Percentiles rank a stretch among this genome's conserved stretches.
phyloP scores from a whole-genome alignment of 768 basidiomycete species.

The Lyophyllum semitale region DNA sequence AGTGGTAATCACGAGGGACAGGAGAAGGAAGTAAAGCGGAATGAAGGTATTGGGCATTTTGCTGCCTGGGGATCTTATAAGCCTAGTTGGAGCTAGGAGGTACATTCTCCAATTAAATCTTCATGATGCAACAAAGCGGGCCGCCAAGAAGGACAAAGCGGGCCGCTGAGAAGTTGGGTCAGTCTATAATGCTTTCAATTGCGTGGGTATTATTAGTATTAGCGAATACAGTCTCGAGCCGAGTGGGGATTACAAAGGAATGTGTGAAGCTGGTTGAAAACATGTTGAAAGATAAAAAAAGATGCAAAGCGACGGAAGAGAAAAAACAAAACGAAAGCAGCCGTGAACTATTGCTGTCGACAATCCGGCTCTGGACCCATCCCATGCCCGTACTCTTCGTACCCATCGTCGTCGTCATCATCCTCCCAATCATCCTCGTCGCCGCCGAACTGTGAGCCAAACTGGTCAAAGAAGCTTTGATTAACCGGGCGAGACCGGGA shows the following conservation, averaged over 20 bases:
- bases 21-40: slow-evolving; percentile 1
- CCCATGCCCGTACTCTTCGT: slow-evolving; percentile 27
- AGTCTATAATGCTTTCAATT: neutral
- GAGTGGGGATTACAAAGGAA: neutral
- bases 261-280: neutral
- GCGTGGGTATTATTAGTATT: slow-evolving; percentile 18
- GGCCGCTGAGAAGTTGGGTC: neutral
- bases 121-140: neutral
- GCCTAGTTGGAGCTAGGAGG: too few relatives aligned
- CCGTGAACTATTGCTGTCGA: slow-evolving; percentile 49
- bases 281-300: neutral
- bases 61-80: too few relatives aligned
- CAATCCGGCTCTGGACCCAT: slow-evolving; percentile 53
- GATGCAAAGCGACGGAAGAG: neutral
- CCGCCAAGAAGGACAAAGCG: neutral
- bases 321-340: neutral
- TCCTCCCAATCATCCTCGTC: slow-evolving; percentile 73
- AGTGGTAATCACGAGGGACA: neutral
- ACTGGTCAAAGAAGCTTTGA: slow-evolving; percentile 78
- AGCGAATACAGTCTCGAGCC: slow-evolving; percentile 12
- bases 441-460: slow-evolving; percentile 72
- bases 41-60: neutral
- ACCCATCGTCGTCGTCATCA: slow-evolving; percentile 53
- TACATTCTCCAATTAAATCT: too few relatives aligned
- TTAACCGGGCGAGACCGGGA: slow-evolving; percentile 73